Evolutionary conservation across 805 yeast species (phyloP), one percentile per base, ranked within the genome.

Genomic region (Metschnikowia hibisci): DNA sequence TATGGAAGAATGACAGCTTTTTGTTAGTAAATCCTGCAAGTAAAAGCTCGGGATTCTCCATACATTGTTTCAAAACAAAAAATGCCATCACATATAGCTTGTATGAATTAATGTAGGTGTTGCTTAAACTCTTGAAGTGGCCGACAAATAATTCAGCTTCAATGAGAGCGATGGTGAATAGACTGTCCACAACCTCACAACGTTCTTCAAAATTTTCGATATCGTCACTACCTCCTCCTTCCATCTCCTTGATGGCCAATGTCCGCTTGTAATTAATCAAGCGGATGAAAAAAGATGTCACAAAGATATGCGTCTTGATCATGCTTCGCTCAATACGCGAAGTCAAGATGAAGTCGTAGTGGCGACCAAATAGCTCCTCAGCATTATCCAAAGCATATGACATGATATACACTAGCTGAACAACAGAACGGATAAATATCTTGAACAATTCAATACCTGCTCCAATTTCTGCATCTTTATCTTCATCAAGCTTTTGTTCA

Each of bases 61-160:
- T 64, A 48, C 74, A 66, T 45, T 69, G 74, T 39, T 61, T 60
- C 36, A 70, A 54, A 7, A 67, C 68, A 47, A 67, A 66, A 47
- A 61, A 66, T 7, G 71, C 60, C 61, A 70, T 66, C 34, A 69
- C 71, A 44, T 68, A 66, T 11, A 70, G 51, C 46, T 62, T 60
- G 56, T 69, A 69, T 2, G 74, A 68, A 46, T 68, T 70, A 41
- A 66, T 59, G 50, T 70, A 69, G 4, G 60, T 60, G 15, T 57
- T 46, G 48, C 73, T 64, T 48, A 70, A 57, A 27, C 59, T 60
- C 18, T 69, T 37, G 54, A 70, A 70, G 47, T 66, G 64, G 1
- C 75, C 74, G 26, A 69, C 73, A 48, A 69, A 70, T 6, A 69
- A 52, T 39, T 69, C 75, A 1, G 74, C 67, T 41, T 70, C 74